Evolutionary conservation across 2,329 filamentous ascomycete genomes (phyloP), one percentile per base, ranked within the genome.

Genomic region (Pseudomassariella vexata): DNA sequence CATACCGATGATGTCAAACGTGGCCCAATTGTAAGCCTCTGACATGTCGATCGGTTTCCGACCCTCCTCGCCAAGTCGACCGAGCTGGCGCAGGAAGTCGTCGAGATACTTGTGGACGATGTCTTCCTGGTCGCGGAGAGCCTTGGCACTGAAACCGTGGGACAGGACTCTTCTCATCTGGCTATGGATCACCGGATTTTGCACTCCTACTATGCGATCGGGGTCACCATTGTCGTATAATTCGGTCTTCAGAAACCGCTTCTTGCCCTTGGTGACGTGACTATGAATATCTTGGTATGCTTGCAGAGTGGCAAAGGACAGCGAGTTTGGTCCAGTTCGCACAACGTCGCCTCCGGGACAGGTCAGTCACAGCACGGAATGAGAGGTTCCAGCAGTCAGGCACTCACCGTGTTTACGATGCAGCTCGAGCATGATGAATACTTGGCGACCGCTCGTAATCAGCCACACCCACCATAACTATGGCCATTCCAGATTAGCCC

Each of bases 241-340:
- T 3, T 37, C 30, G 2, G 37, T 35, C 14, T 33, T 33, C 6
- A 33, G 24, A 19, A 33, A 33, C n/a, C 8, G 18, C n/a, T 29
- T 26, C 9, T 30, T 36, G 5, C 24, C 29, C 16, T 37, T 50
- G 40, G 22, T 28, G 6, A 19, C 30, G 17, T 41, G 36, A 11
- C 49, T 50, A 30, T 60, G 59, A 12, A 62, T 62, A 9, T 56
- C 55, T 34, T 50, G 50, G 49, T 50, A 59, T 3, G 50, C 49
- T 10, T 45, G 26, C 2, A 46, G 17, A 3, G 45, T 49, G 12
- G 48, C 49, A 34, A 60, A 63, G 3, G 54, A 54, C 8, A 66
- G 47, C 10, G 51, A 43, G 19, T 54, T 53, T 1, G 62, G 60
- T 1, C 45, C 48, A 6, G 56, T 47, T 5, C 62, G 56, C 9